phyloP scores from a whole-genome alignment of 1,139 yeast genomes.

The Scheffersomyces lignicola region DNA sequence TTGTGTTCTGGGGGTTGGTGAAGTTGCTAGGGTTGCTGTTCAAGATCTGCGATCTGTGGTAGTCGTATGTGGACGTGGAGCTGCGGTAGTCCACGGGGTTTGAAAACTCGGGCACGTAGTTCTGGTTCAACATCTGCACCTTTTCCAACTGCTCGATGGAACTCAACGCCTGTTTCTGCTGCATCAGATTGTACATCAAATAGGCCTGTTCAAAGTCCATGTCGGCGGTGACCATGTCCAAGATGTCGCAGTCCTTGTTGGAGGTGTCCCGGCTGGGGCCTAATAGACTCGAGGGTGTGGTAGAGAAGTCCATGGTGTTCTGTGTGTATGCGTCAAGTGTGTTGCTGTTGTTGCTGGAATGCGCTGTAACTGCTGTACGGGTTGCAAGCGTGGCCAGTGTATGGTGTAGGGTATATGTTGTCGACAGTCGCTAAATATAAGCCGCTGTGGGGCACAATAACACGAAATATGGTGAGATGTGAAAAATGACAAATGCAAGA shows the following conservation, averaged over 20 bases:
- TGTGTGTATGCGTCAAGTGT: too few relatives aligned
- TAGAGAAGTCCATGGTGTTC: slow-evolving; percentile 2
- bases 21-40: slow-evolving; percentile 9
- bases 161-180: slow-evolving; percentile 37
- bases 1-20: slow-evolving; percentile 9
- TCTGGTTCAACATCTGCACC: slow-evolving; percentile 35
- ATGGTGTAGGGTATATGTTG: too few relatives aligned
- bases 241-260: slow-evolving; percentile 19
- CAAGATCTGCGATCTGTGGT: slow-evolving; percentile 1
- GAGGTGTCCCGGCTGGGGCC: too few relatives aligned
- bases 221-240: slow-evolving; percentile 37
- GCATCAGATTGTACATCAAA: slow-evolving; percentile 39
- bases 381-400: too few relatives aligned
- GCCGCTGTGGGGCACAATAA: background rate
- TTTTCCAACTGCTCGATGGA: slow-evolving; percentile 41
- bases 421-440: too few relatives aligned
- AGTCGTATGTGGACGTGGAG: slow-evolving; percentile 3
- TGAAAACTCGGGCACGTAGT: slow-evolving; percentile 11
- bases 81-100: slow-evolving; percentile 4
- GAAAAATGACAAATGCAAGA: background rate
- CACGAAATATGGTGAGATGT: background rate
- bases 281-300: background rate
- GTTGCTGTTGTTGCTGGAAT: too few relatives aligned
- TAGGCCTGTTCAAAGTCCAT: slow-evolving; percentile 53
- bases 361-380: too few relatives aligned